A percentile compares a stretch with the other conserved stretches of the same genome.
Evolutionary conservation across 164 flowering plant genomes (phyloP).

Genomic region (Piper betle): DNA sequence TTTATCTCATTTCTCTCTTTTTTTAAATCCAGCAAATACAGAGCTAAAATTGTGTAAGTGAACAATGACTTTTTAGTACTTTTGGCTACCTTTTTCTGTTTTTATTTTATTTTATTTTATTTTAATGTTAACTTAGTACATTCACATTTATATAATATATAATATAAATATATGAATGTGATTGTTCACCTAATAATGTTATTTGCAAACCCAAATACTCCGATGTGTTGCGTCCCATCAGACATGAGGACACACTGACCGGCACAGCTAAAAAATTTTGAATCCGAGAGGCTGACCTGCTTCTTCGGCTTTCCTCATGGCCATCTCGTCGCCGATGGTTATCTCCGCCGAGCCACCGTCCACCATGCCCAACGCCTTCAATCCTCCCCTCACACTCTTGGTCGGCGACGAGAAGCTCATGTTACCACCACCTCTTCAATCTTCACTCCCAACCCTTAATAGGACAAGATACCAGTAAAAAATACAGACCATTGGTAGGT

Average conservation of each 20-base stretch:
- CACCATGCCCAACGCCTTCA: slow-evolving; percentile 20
- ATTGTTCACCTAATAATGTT: background rate
- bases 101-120: no score
- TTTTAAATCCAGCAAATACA: no score
- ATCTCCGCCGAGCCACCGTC: slow-evolving; percentile 20
- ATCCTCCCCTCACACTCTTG: slow-evolving; percentile 34
- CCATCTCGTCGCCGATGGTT: slow-evolving; percentile 20
- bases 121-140: background rate
- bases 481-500: no score
- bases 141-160: background rate
- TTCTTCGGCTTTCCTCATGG: slow-evolving; percentile 10
- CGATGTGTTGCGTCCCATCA: background rate
- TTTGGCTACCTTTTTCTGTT: no score
- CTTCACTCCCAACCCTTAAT: background rate
- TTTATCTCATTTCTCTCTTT: no score
- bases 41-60: no score
- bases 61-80: no score
- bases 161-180: background rate
- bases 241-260: background rate
- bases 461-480: background rate
- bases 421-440: slow-evolving; percentile 12
- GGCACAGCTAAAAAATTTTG: background rate
- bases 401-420: slow-evolving; percentile 22
- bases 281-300: slow-evolving; percentile 1
- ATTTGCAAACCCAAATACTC: background rate